Evolutionary conservation across 805 yeast species (phyloP).

Genomic region (Allodekkera sacchari): DNA sequence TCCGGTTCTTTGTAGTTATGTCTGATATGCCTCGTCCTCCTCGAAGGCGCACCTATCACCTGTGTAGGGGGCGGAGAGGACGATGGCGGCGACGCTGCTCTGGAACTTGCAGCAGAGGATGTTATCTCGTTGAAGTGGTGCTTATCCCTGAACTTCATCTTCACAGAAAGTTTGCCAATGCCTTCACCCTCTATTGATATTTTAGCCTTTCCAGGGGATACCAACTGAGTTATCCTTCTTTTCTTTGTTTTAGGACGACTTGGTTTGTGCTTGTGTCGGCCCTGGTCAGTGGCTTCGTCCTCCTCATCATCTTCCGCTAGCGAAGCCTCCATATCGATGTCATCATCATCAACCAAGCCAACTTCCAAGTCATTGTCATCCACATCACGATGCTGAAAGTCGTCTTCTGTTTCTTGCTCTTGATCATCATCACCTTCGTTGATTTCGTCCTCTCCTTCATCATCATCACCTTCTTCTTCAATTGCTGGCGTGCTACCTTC

Average conservation of each 20-base stretch:
- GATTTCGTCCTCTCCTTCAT: conserved; percentile 5
- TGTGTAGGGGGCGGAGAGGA: no score
- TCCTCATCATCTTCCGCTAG: conserved; percentile 10
- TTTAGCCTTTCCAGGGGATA: neutral
- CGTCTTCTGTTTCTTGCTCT: no score
- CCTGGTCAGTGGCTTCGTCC: conserved; percentile 3
- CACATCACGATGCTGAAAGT: no score
- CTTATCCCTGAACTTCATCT: conserved; percentile 12
- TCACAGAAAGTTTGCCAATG: conserved; percentile 10
- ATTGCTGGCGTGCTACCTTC: no score
- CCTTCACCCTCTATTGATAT: conserved; percentile 8
- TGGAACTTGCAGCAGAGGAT: conserved; percentile 1
- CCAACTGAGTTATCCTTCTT: neutral
- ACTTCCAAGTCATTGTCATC: conserved; percentile 17
- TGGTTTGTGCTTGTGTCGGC: no score
- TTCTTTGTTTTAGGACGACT: neutral
- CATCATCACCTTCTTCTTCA: conserved; percentile 7
- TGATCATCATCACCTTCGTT: neutral
- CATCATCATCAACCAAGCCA: conserved; percentile 12
- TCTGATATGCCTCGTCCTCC: conserved; percentile 2
- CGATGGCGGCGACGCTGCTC: neutral
- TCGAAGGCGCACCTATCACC: no score
- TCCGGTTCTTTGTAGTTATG: conserved; percentile 13
- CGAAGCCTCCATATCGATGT: conserved; percentile 5
- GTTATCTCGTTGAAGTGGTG: conserved; percentile 6